Evolutionary conservation across 2,329 filamentous ascomycete genomes (phyloP).

Genomic region (Boeremia exigua): DNA sequence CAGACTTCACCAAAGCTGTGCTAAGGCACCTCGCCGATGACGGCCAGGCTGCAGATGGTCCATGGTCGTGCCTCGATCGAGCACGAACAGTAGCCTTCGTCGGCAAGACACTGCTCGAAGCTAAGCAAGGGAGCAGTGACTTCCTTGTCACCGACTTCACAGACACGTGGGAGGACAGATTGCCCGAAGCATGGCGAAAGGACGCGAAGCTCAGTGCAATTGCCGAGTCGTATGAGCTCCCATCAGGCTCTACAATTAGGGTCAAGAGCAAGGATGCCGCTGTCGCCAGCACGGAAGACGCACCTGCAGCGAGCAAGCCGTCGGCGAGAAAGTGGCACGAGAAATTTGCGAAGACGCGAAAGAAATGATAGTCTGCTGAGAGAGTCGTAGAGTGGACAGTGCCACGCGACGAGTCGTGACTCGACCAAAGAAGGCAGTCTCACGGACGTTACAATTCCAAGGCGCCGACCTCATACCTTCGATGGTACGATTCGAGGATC

Average conservation of each 20-base stretch:
- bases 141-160: conserved; percentile 45
- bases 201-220: conserved; percentile 43
- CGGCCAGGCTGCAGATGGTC: conserved; percentile 31
- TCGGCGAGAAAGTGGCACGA: conserved; percentile 50
- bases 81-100: conserved; percentile 41
- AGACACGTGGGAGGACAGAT: conserved; percentile 45
- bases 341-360: conserved; percentile 45
- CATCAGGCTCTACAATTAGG: conserved; percentile 42
- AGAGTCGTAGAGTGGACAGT: conserved; percentile 17
- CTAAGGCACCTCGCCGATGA: conserved; percentile 43
- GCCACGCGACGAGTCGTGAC: conserved; percentile 13
- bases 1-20: conserved; percentile 45
- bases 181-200: conserved; percentile 48
- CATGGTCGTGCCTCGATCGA: conserved; percentile 45
- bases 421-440: conserved; percentile 1
- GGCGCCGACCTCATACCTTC: neutral
- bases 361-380: conserved; percentile 27
- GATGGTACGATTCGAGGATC: neutral
- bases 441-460: conserved; percentile 1
- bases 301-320: conserved; percentile 27
- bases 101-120: conserved; percentile 40
- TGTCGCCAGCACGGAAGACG: conserved; percentile 7
- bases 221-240: conserved; percentile 39
- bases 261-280: conserved; percentile 24
- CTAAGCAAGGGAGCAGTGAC: conserved; percentile 26